Evolutionary conservation across 2,329 filamentous ascomycete species (phyloP), one percentile per base, ranked within the genome.

Genomic region (Apiospora aurea): DNA sequence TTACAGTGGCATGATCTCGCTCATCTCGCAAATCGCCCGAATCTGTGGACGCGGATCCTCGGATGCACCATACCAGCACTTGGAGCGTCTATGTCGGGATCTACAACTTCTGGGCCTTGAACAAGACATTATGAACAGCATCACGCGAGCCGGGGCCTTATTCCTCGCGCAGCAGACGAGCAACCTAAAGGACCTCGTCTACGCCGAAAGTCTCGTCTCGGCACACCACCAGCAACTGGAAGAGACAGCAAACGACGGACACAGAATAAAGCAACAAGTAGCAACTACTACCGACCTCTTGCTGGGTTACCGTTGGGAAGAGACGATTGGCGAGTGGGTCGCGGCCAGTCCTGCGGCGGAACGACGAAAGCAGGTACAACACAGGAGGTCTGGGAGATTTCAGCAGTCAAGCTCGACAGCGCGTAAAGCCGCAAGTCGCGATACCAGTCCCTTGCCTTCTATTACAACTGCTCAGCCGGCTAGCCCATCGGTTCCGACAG

Each of bases 311-410:
- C 79, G 85, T 44, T 89, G 87, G 87, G 87, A 89, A 76, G 87
- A 88, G 75, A 85, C 84, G 64, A 88, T 89, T 76, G 84, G 86
- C 47, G 87, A 89, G 77, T 90, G 87, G 87, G 84, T 89, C 69
- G 85, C 82, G 24, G 82, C 80, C 51, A 88, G 85, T 64, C 87
- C 87, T 41, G 79, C 76, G 69, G 67, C 73, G 49, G 78, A 79
- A 67, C 76, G 41, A 67, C 57, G 61, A 51, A 69, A 44, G 10
- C 69, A 41, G 74, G 61, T 18, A n/a, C 66, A 68, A 77, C 78
- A 67, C 47, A 72, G 70, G 78, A 76, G 73, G 71, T 71, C 70
- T 70, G 73, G 72, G 69, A 71, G 74, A 73, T 72, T 66, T 29
- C 34, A 41, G 34, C 57, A n/a, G 57, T 21, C 57, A 3, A 16